A percentile compares a stretch with the other conserved stretches of the same genome.
Conservation (phyloP, 495 filamentous ascomycete species). For the Penicillium soppii region DNA sequence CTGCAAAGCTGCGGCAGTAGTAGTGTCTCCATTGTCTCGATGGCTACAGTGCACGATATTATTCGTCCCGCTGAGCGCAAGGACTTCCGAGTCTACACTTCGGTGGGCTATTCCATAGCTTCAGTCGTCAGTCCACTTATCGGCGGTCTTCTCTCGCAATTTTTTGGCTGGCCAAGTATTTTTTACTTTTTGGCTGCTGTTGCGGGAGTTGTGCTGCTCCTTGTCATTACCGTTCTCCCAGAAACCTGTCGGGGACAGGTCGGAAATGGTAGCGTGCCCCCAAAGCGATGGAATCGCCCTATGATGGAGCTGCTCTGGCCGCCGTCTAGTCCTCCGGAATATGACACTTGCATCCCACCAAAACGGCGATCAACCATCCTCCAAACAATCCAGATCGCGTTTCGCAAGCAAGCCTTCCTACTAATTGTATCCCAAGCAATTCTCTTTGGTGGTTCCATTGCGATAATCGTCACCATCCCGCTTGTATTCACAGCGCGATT, state of each 20-base stretch:
- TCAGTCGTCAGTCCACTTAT: constrained; percentile 56
- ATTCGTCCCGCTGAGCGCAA: constrained; percentile 34
- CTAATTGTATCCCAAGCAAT: background rate
- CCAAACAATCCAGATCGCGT: background rate
- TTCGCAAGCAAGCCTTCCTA: background rate
- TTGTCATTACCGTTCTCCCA: constrained; percentile 24
- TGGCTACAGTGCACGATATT: constrained; percentile 36
- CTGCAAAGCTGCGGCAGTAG: constrained; percentile 42
- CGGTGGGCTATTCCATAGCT: constrained; percentile 22
- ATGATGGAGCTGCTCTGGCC: constrained; percentile 11
- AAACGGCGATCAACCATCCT: background rate
- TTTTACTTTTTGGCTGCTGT: constrained; percentile 69
- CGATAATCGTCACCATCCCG: constrained; percentile 14
- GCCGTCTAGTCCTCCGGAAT: background rate
- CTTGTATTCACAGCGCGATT: constrained; percentile 26
- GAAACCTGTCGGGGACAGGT: constrained; percentile 41
- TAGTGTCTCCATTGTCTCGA: constrained; percentile 30
- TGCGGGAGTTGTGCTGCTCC: constrained; percentile 30
- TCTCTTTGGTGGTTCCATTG: constrained; percentile 4
- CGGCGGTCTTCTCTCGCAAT: constrained; percentile 59
- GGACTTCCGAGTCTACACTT: constrained; percentile 28
- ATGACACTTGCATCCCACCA: background rate
- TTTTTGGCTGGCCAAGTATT: constrained; percentile 62
- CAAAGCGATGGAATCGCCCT: constrained; percentile 31
- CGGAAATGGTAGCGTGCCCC: constrained; percentile 38